These are phyloP conservation scores for Wickerhamiella hasegawae DNA, from an alignment of 805 yeast genomes.

Conservation along the genomic window DNA sequence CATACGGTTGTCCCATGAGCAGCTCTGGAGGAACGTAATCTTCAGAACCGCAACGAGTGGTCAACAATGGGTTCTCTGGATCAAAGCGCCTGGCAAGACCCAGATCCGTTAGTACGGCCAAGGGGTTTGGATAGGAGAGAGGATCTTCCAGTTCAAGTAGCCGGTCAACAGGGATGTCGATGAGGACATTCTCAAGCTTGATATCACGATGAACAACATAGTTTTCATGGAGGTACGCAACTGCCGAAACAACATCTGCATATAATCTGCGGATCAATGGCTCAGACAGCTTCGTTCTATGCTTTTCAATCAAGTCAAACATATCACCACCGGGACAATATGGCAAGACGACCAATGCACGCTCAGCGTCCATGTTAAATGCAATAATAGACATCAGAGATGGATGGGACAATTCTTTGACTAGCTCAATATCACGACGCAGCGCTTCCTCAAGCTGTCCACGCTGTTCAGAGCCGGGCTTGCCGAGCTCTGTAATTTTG, in stretches of 20 bases:
- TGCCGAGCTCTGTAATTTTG: conserved; percentile 39
- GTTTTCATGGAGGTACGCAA: conserved; percentile 51
- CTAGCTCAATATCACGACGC: conserved; percentile 56
- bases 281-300: conserved; percentile 31
- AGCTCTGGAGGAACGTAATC: conserved; percentile 94
- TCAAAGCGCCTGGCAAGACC: conserved; percentile 67
- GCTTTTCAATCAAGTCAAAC: conserved; percentile 39
- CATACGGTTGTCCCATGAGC: conserved; percentile 76
- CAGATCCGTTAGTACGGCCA: conserved; percentile 65
- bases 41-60: conserved; percentile 90
- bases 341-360: conserved; percentile 45
- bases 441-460: conserved; percentile 45
- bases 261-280: conserved; percentile 43
- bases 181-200: conserved; percentile 70
- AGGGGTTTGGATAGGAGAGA: conserved; percentile 17
- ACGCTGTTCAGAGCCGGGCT: conserved; percentile 26
- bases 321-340: conserved; percentile 78
- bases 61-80: conserved; percentile 42
- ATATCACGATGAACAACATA: conserved; percentile 79
- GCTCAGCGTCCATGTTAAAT: conserved; percentile 23
- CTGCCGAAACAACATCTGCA: conserved; percentile 54
- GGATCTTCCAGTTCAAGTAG: conserved; percentile 15
- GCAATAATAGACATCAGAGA: conserved; percentile 43
- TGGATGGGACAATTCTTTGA: conserved; percentile 38
- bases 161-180: conserved; percentile 24